Base-by-base conservation (phyloP, 352 stramenopile genomes). In the Pilasporangium apinafurcum region DNA sequence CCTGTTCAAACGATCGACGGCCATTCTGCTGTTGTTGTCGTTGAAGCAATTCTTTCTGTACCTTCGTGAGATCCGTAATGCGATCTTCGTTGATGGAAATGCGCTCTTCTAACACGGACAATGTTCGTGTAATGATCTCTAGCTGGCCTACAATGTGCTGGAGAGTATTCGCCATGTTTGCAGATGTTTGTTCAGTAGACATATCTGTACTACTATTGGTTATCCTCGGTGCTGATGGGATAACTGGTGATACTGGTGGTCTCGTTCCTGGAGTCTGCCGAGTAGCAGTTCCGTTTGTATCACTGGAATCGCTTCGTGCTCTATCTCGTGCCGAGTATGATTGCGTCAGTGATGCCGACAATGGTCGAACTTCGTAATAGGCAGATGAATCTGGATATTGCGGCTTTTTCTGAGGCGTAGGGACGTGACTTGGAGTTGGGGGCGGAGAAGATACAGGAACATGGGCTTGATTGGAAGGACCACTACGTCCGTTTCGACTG, bases 91-190 rank as follows among this genome's bases (percentile, higher is more conserved):
- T 89, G 33, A 91, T 72, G 8, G 74, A 88, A 18, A 96, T 72
- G 24, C 86, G 67, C 44, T 95, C 73, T 51, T 96, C 86, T 0
- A 96, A 49, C 16, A 93, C 67, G 5, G 63, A 77, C 5, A 96
- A 59, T 25, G 86, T 96, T 16, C 63, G 63, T 0, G 86, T 96
- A 48, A 95, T 78, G 51, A 94, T 90, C 52, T 95, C 84, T 21
- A 96, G 52, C 48, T 96, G 86, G 0, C 81, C 84, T 8, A 95
- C 66, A 51, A 96, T 94, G 51, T 96, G 86, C 40, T 96, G 78
- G 28, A 95, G 63, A 17, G 85, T 92, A 33, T 60, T 52, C 0
- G 65, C 56, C 34, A 78, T 74, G 31, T 66, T 65, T 37, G 59
- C 35, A 9, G 33, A 21, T 24, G 26, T 36, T n/a, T 32, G 17